Conservation (phyloP, 2,329 filamentous ascomycete species). For the Scytalidium sp. region DNA sequence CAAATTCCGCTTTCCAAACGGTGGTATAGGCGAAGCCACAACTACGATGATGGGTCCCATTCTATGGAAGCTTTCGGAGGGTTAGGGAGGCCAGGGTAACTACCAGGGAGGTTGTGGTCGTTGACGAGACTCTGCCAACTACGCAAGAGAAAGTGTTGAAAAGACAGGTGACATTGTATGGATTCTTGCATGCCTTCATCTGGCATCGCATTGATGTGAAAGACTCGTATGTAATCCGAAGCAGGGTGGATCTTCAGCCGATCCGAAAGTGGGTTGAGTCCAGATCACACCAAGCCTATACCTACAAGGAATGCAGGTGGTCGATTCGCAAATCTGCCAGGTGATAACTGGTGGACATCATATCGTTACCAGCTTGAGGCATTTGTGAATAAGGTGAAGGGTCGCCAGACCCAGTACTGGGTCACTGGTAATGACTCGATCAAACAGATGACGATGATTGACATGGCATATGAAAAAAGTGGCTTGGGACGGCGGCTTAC, state of each 20-base stretch:
- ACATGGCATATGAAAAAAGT: constrained; percentile 42
- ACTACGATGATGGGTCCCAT: constrained; percentile 17
- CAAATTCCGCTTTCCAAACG: constrained; percentile 36
- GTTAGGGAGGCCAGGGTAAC: constrained; percentile 30
- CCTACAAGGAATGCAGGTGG: constrained; percentile 9
- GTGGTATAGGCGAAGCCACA: constrained; percentile 28
- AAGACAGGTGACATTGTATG: constrained; percentile 7
- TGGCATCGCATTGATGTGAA: constrained; percentile 13
- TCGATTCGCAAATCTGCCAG: constrained; percentile 3
- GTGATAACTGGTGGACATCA: constrained; percentile 27
- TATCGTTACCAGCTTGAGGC: constrained; percentile 44
- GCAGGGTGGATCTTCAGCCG: constrained; percentile 1
- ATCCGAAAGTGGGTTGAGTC: constrained; percentile 10
- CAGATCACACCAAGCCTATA: constrained; percentile 11
- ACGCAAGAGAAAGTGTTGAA: constrained; percentile 6
- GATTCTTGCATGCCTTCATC: constrained; percentile 4
- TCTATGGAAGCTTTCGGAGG: constrained; percentile 9
- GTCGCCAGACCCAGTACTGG: constrained; percentile 11
- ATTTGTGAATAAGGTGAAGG: constrained; percentile 43
- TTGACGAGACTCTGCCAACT: constrained; percentile 44
- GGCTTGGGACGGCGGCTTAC: constrained; percentile 28
- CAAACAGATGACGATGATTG: constrained; percentile 41
- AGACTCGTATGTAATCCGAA: constrained; percentile 6
- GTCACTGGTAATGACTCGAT: constrained; percentile 17
- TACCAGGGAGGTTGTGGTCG: constrained; percentile 46